Conservation (phyloP, 495 filamentous ascomycete genomes). For the Tuber brumale region DNA sequence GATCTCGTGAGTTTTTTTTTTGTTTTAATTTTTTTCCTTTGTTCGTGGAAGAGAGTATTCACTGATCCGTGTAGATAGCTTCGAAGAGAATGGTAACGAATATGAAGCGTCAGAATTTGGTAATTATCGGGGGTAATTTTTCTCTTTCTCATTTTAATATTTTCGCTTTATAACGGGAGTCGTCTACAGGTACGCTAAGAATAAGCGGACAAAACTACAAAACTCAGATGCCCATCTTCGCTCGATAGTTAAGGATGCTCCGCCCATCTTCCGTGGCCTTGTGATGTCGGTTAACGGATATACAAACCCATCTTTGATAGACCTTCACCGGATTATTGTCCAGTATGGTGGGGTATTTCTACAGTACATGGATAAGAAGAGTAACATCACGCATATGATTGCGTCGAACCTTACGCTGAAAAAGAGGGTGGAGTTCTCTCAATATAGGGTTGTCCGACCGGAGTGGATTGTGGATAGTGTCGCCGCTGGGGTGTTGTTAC, state of each 20-base stretch:
- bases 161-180: background rate
- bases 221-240: constrained; percentile 82
- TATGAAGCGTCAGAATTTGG: constrained; percentile 83
- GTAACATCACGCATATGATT: constrained; percentile 88
- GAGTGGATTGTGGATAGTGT: constrained; percentile 92
- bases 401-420: constrained; percentile 83
- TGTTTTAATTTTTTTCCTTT: constrained; percentile 8
- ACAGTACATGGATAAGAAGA: constrained; percentile 93
- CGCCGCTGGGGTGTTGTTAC: constrained; percentile 66
- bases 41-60: constrained; percentile 40
- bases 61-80: constrained; percentile 14
- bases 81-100: constrained; percentile 74
- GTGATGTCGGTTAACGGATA: constrained; percentile 90
- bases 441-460: constrained; percentile 90
- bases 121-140: constrained; percentile 60
- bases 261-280: constrained; percentile 79
- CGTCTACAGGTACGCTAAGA: constrained; percentile 60
- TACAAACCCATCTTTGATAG: constrained; percentile 81
- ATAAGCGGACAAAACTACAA: constrained; percentile 93
- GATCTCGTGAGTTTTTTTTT: constrained; percentile 40
- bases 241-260: constrained; percentile 53
- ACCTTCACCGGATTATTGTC: constrained; percentile 78
- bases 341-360: constrained; percentile 86
- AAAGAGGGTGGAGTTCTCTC: constrained; percentile 76
- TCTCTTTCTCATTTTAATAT: background rate